Percentiles rank a stretch among this genome's conserved stretches.
phyloP scores from a whole-genome alignment of 2,329 filamentous ascomycete species.

The Pestalotiopsis sp. region DNA sequence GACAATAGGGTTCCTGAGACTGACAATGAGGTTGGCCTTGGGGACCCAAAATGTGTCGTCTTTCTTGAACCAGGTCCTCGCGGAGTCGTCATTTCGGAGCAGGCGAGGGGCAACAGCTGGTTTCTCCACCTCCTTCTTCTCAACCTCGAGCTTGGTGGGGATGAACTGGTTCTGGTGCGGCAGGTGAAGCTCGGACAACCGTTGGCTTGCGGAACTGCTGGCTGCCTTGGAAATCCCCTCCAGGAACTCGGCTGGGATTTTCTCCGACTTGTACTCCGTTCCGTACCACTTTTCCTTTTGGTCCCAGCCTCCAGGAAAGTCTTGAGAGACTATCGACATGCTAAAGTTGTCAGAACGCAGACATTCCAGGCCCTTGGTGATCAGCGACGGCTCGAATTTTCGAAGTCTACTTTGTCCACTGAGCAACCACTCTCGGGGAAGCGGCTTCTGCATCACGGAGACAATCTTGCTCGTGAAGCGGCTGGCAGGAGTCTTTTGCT shows the following conservation, averaged over 20 bases:
- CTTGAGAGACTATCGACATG: constrained; percentile 79
- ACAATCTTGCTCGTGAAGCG: constrained; percentile 86
- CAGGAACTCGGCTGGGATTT: constrained; percentile 77
- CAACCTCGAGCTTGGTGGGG: constrained; percentile 87
- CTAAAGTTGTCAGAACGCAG: constrained; percentile 89
- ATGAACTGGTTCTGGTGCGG: constrained; percentile 97
- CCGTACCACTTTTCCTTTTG: constrained; percentile 97
- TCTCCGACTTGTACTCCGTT: constrained; percentile 86
- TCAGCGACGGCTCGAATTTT: constrained; percentile 78
- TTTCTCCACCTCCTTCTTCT: constrained; percentile 86
- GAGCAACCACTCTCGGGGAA: constrained; percentile 85
- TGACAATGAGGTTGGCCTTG: constrained; percentile 84
- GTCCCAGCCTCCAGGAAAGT: constrained; percentile 82
- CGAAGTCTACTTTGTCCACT: constrained; percentile 78
- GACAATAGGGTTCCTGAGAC: constrained; percentile 78
- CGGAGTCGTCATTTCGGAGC: constrained; percentile 79
- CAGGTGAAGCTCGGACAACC: constrained; percentile 75
- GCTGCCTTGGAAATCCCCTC: constrained; percentile 69
- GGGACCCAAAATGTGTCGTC: constrained; percentile 99
- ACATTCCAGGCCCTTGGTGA: constrained; percentile 72
- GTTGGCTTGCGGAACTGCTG: constrained; percentile 55
- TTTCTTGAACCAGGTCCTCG: constrained; percentile 96
- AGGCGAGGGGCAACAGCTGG: constrained; percentile 76
- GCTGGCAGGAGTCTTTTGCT: constrained; percentile 87
- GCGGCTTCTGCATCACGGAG: constrained; percentile 86